phyloP scores from a whole-genome alignment of 768 basidiomycete species.

The Dioszegia hungarica region DNA sequence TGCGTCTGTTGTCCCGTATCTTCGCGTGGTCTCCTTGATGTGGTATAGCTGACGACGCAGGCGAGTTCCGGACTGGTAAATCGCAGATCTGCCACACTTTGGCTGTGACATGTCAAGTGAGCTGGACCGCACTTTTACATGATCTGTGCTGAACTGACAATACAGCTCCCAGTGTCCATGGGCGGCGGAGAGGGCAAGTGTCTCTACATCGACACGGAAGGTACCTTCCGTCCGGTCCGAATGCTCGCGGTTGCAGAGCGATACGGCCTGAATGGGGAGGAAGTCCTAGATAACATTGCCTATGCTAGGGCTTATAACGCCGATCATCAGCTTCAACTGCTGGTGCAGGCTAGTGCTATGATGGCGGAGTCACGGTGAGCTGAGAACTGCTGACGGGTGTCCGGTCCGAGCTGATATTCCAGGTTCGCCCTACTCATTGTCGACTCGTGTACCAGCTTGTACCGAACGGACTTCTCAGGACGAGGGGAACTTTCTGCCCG shows the following conservation, averaged over 20 bases:
- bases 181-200: conserved; percentile 99
- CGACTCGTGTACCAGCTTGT: conserved; percentile 91
- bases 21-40: too few species aligned
- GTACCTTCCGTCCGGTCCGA: conserved; percentile 95
- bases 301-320: conserved; percentile 98
- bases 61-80: conserved; percentile 97
- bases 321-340: conserved; percentile 85
- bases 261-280: conserved; percentile 94
- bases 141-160: neutral
- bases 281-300: conserved; percentile 95
- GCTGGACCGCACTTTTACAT: conserved; percentile 3
- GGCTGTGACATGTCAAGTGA: conserved; percentile 86
- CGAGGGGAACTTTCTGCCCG: conserved; percentile 91
- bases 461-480: conserved; percentile 91
- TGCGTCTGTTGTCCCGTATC: conserved; percentile 2
- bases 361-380: conserved; percentile 94
- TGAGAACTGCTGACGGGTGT: too few species aligned
- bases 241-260: conserved; percentile 91
- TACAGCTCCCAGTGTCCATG: conserved; percentile 84
- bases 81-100: conserved; percentile 97
- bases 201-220: conserved; percentile 97
- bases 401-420: too few species aligned
- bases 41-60: conserved; percentile 17
- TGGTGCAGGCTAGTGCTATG: conserved; percentile 90
- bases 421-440: conserved; percentile 96